Base-by-base conservation (phyloP, 163 green algal genomes). In the Volvox carteri region DNA sequence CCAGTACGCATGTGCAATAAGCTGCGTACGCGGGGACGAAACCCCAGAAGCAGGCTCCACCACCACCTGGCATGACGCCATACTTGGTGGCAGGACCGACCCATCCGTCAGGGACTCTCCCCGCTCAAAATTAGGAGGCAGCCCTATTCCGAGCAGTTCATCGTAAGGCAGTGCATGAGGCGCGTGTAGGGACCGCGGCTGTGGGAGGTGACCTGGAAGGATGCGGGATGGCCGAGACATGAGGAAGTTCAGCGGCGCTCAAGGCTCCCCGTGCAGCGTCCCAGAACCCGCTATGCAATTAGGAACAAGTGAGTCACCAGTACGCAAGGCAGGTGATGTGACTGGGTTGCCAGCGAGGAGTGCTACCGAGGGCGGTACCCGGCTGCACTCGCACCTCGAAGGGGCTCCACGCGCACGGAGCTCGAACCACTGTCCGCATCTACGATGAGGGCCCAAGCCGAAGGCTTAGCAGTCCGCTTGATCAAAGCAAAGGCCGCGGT, bases 1-100 rank as follows among this genome's bases (percentile, higher is more conserved):
- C 70, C 84, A 89, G 25, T 52, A 89, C 0, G 52, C 70, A 42
- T 89, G 70, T 0, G 48, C 70, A 35, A 89, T 33, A 1, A 89
- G 84, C 39, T 44, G 6, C 35, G 25, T 9, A 3, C 68, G 65
- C 14, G 67, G 35, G 6, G 67, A 41, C 1, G 48, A 21, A 14
- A 37, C 48, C 23, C 68, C 52, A 5, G 30, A 2, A 0, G 23
- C 16, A 14, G 44, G 42, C 46, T 72, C 67, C 46, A 87, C 8
- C 11, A 70, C 4, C 1, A 56, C 46, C 28, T 89, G 84, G 28
- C 39, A 75, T 30, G 65, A 75, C 14, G 70, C 5, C 0, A 18
- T 50, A 28, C 50, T 37, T 23, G 33, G 44, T 21, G 67, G 62
- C 30, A 54, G n/a, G 1, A 42, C 35, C 37, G 21, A 37, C 18